These are phyloP conservation scores for Psilocybe cyanescens DNA, from an alignment of 768 basidiomycete genomes.

Conservation along the genomic window DNA sequence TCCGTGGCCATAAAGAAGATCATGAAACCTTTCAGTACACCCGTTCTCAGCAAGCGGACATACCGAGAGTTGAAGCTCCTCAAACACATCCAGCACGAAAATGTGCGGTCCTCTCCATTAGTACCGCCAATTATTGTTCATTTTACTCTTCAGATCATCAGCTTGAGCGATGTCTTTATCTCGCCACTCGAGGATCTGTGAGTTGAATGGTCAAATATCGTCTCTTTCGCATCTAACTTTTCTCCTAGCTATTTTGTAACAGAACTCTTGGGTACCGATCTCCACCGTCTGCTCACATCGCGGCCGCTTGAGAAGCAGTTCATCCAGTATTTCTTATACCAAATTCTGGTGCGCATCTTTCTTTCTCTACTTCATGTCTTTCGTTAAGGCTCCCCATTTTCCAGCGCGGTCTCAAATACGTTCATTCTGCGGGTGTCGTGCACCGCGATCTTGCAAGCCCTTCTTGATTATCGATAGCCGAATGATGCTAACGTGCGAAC, in stretches of 20 bases:
- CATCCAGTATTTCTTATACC: conserved; percentile 99
- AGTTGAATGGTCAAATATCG: conserved; percentile 29
- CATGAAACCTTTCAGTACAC: conserved; percentile 99
- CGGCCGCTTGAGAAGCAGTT: conserved; percentile 99
- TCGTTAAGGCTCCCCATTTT: not conserved
- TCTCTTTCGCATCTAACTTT: conserved; percentile 8
- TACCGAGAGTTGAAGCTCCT: conserved; percentile 97
- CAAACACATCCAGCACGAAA: conserved; percentile 99
- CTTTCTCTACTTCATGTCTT: conserved; percentile 5
- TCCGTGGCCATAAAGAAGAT: conserved; percentile 99
- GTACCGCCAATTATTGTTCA: not conserved
- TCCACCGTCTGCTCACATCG: conserved; percentile 95
- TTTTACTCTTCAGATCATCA: conserved; percentile 78
- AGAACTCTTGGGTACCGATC: conserved; percentile 96
- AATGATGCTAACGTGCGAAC: conserved; percentile 10
- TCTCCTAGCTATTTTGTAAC: conserved; percentile 92
- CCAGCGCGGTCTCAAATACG: conserved; percentile 97
- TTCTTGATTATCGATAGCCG: conserved; percentile 1
- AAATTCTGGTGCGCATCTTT: conserved; percentile 76
- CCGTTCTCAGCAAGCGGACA: conserved; percentile 96
- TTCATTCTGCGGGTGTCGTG: conserved; percentile 98
- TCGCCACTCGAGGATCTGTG: conserved; percentile 98
- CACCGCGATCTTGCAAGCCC: conserved; percentile 88
- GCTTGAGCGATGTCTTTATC: conserved; percentile 98
- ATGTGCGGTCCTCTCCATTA: conserved; percentile 47